These are phyloP conservation scores for Phytophthora citricola DNA, from an alignment of 352 stramenopile species.

Conservation along the genomic window DNA sequence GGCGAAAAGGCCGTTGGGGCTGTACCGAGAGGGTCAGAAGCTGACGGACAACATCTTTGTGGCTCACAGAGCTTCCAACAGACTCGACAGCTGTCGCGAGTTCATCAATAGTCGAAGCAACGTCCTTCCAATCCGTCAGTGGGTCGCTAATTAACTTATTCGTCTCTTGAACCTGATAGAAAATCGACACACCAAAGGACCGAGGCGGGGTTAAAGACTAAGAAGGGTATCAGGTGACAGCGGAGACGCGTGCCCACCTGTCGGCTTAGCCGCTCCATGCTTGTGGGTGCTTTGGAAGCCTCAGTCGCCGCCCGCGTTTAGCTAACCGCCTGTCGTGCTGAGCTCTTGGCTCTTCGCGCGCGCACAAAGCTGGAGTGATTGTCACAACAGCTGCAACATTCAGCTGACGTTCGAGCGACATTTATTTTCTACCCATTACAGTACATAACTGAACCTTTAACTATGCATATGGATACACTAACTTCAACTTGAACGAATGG, in stretches of 20 bases:
- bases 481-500: slow-evolving; percentile 12
- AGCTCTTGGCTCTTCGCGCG: slow-evolving; percentile 13
- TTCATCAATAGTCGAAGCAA: slow-evolving; percentile 46
- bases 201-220: slow-evolving; percentile 6
- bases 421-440: not conserved
- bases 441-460: slow-evolving; percentile 16
- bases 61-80: slow-evolving; percentile 28
- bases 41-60: slow-evolving; percentile 41
- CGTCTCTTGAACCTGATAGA: slow-evolving; percentile 46
- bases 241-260: slow-evolving; percentile 23
- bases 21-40: slow-evolving; percentile 59
- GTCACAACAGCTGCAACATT: slow-evolving; percentile 15
- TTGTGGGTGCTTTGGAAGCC: slow-evolving; percentile 3
- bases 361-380: slow-evolving; percentile 17
- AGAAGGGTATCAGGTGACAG: slow-evolving; percentile 15
- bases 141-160: slow-evolving; percentile 39
- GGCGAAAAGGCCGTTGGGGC: slow-evolving; percentile 1
- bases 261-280: slow-evolving; percentile 34
- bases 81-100: slow-evolving; percentile 57
- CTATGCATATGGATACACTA: slow-evolving; percentile 17
- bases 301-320: slow-evolving; percentile 12
- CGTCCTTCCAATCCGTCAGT: slow-evolving; percentile 51
- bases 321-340: slow-evolving; percentile 17
- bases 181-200: slow-evolving; percentile 22
- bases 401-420: slow-evolving; percentile 20